Base-by-base conservation (phyloP, 1,284 basidiomycete genomes). In the Heterobasidion irregulare region DNA sequence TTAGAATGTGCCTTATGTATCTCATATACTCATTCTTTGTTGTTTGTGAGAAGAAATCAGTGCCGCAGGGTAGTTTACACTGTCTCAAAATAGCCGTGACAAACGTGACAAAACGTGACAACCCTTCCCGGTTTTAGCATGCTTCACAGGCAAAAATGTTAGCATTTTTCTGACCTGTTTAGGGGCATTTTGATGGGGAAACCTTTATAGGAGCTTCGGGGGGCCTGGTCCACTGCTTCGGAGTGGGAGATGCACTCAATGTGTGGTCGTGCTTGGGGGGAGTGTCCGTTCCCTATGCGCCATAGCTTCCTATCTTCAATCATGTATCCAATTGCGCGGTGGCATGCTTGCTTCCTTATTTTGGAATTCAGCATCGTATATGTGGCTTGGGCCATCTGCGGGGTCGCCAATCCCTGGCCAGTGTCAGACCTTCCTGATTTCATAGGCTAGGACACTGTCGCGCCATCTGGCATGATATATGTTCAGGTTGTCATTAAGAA, bases 221-320 rank as follows among this genome's bases (percentile, higher is more conserved):
- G n/a, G n/a, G n/a, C n/a, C n/a, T n/a, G n/a, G n/a, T n/a, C n/a
- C n/a, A n/a, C n/a, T 0, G 61, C 67, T 56, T 69, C 65, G 3
- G 9, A 16, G 12, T 52, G 50, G 0, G 63, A 53, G 0, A 68
- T 19, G 38, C 67, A 68, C 47, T 68, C 64, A 0, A 64, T 49
- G 12, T 54, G 26, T 2, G 57, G n/a, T 8, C 54, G 9, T 32
- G 53, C 56, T 41, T 3, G 10, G 3, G 38, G 7, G 56, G 38
- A 8, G 50, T 44, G 13, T 2, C 46, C 47, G 16, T 59, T 62
- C 6, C 59, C 61, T 0, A 70, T 26, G 1, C 58, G 59, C 72
- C 72, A 74, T 36, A 74, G 57, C 51, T 61, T 63, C 0, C 64
- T 66, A 2, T 65, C 67, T 1, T 68, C 63, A 7, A 72, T 62